Evolutionary conservation across 2,329 filamentous ascomycete genomes (phyloP).

Genomic region (Metarhizium humberi): DNA sequence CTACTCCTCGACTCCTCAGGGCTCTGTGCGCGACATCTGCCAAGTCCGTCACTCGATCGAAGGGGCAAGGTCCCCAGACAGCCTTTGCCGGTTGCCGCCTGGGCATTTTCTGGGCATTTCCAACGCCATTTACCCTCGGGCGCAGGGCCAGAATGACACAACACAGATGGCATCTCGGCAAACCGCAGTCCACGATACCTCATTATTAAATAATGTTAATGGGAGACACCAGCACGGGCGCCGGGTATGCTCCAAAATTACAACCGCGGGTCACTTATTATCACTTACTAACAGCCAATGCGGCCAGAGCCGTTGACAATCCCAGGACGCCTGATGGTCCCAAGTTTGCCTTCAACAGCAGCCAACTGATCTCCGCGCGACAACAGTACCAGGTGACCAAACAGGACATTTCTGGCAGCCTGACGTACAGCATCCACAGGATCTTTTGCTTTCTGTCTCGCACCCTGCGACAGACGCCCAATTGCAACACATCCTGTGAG

Average conservation of each 20-base stretch:
- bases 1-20: no score
- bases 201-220: no score
- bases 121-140: background rate
- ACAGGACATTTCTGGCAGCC: background rate
- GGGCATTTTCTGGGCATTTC: background rate
- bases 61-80: background rate
- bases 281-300: no score
- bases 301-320: no score
- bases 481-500: background rate
- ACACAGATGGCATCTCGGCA: no score
- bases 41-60: background rate
- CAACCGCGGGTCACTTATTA: no score
- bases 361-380: background rate
- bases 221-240: no score
- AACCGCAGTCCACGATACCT: no score
- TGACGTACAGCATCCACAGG: background rate
- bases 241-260: no score
- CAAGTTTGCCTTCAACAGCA: no score
- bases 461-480: background rate
- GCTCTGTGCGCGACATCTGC: background rate
- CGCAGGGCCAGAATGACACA: no score
- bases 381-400: background rate
- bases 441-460: background rate
- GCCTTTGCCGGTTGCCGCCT: conserved; percentile 2
- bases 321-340: no score